phyloP scores from a whole-genome alignment of 2,329 filamentous ascomycete species.

The Nannizzia gypsea region DNA sequence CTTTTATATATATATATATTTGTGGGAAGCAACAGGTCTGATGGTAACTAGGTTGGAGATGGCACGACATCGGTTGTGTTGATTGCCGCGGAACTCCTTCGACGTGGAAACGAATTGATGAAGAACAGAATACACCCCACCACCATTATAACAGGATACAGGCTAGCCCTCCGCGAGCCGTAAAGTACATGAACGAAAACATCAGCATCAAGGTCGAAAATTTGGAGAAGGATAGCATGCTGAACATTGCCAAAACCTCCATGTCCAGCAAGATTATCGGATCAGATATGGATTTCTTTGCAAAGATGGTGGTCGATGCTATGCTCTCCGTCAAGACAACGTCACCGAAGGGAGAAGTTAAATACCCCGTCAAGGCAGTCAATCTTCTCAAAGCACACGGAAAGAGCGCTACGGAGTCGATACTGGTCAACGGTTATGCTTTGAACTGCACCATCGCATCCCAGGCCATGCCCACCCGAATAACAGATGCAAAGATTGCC shows the following conservation, averaged over 20 bases:
- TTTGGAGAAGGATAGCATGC: constrained; percentile 75
- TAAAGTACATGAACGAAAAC: constrained; percentile 99
- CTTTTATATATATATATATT: neutral
- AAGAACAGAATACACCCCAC: constrained; percentile 99
- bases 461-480: constrained; percentile 89
- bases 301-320: constrained; percentile 92
- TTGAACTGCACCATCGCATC: constrained; percentile 98
- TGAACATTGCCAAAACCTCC: constrained; percentile 95
- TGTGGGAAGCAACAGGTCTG: neutral
- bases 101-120: constrained; percentile 93
- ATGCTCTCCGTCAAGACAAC: constrained; percentile 90
- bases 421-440: constrained; percentile 90
- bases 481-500: constrained; percentile 92
- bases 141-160: constrained; percentile 97
- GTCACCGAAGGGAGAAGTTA: constrained; percentile 80
- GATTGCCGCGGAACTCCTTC: constrained; percentile 88
- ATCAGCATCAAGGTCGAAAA: constrained; percentile 91
- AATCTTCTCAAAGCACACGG: constrained; percentile 98
- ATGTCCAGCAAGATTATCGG: constrained; percentile 99
- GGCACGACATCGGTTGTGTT: constrained; percentile 96
- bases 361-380: constrained; percentile 98
- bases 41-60: constrained; percentile 58
- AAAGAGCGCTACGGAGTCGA: constrained; percentile 72
- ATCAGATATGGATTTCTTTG: constrained; percentile 88
- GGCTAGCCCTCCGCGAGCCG: constrained; percentile 87